These are phyloP conservation scores for Globisporangium takayamanum DNA, from an alignment of 352 stramenopile species.

Conservation along the genomic window DNA sequence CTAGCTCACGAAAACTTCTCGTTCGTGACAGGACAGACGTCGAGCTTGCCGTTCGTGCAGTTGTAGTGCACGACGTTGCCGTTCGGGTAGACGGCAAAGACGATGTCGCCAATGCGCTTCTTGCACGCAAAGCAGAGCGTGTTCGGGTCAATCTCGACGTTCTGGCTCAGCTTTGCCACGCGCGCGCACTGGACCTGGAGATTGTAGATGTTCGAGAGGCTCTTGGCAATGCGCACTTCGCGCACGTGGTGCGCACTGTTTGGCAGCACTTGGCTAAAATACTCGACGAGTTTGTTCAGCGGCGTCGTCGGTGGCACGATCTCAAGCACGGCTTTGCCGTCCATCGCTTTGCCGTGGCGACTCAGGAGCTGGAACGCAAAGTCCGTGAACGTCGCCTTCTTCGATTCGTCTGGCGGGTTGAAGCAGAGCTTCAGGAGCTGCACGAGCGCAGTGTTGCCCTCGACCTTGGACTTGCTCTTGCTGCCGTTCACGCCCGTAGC, in stretches of 20 bases:
- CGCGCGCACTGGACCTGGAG: conserved; percentile 84
- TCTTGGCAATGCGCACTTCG: conserved; percentile 74
- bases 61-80: conserved; percentile 86
- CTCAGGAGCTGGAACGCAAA: conserved; percentile 72
- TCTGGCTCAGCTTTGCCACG: conserved; percentile 70
- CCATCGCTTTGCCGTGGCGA: conserved; percentile 73
- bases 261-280: conserved; percentile 74
- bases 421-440: conserved; percentile 80
- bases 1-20: conserved; percentile 47
- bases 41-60: conserved; percentile 80
- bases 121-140: conserved; percentile 75
- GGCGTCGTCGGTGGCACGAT: conserved; percentile 65
- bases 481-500: conserved; percentile 5
- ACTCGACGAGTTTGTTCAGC: conserved; percentile 77
- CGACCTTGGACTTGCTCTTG: conserved; percentile 34
- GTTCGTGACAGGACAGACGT: conserved; percentile 74
- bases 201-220: conserved; percentile 87
- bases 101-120: conserved; percentile 85
- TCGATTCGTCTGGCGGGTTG: conserved; percentile 67
- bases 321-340: conserved; percentile 59
- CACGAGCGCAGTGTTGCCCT: conserved; percentile 67
- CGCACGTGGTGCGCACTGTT: conserved; percentile 79
- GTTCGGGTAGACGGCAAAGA: conserved; percentile 85
- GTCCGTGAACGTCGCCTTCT: conserved; percentile 74
- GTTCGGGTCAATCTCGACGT: conserved; percentile 77